These are phyloP conservation scores for Arabidopsis arenosa DNA, from an alignment of 345 rosid species.

Conservation along the genomic window DNA sequence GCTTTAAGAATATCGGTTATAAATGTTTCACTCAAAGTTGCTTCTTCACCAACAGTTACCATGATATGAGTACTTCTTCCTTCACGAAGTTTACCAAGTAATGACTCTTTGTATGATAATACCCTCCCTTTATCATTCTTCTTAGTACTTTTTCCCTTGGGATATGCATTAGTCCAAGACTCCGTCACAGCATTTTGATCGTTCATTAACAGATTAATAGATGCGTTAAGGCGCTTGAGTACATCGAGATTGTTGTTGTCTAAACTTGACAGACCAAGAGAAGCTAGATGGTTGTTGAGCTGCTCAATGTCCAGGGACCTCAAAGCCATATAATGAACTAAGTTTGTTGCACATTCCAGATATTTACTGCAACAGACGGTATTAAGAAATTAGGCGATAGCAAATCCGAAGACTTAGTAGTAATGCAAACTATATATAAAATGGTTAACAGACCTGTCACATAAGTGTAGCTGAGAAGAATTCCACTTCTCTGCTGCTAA, in stretches of 20 bases:
- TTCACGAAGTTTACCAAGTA: constrained; percentile 55
- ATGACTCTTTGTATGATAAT: constrained; percentile 50
- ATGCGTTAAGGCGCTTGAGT: constrained; percentile 54
- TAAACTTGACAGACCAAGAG: constrained; percentile 56
- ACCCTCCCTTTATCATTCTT: constrained; percentile 43
- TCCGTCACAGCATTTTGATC: constrained; percentile 33
- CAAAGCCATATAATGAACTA: constrained; percentile 66
- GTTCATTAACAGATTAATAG: constrained; percentile 51
- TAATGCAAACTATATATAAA: constrained; percentile 1
- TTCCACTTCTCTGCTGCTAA: constrained; percentile 75
- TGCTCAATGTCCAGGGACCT: constrained; percentile 55
- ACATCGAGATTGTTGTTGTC: constrained; percentile 53
- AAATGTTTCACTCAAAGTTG: constrained; percentile 55
- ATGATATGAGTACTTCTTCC: constrained; percentile 58
- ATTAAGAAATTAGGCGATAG: constrained; percentile 8
- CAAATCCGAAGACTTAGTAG: background rate
- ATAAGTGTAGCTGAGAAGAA: constrained; percentile 57
- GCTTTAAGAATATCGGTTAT: constrained; percentile 56
- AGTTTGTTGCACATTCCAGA: constrained; percentile 59
- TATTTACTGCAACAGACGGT: constrained; percentile 51
- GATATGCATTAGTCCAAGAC: constrained; percentile 27
- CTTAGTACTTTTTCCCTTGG: constrained; percentile 34
- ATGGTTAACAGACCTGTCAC: constrained; percentile 54
- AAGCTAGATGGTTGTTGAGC: constrained; percentile 54
- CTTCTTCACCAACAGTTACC: constrained; percentile 76